Percentiles rank a stretch among this genome's conserved stretches.
phyloP scores from a whole-genome alignment of 495 filamentous ascomycete species.

The Neurospora cerealis region DNA sequence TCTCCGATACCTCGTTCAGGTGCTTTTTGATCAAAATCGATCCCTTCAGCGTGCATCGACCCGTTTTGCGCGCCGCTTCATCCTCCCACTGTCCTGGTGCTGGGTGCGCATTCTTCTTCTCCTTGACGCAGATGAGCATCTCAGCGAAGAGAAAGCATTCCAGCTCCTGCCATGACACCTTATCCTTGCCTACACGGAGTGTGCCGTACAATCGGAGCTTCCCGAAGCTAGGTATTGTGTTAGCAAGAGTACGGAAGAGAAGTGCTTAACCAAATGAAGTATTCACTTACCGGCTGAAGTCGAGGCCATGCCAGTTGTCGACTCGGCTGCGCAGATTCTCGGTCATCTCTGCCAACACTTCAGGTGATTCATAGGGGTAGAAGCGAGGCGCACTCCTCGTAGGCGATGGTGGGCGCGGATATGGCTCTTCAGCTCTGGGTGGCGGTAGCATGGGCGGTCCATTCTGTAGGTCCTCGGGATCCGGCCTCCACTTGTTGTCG shows the following conservation, averaged over 20 bases:
- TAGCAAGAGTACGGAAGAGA: not conserved
- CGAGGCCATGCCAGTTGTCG: conserved; percentile 98
- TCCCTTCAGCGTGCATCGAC: conserved; percentile 84
- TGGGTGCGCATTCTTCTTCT: conserved; percentile 61
- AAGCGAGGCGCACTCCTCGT: conserved; percentile 42
- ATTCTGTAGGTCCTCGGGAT: conserved; percentile 70
- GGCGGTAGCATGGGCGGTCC: conserved; percentile 45
- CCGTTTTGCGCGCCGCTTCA: conserved; percentile 52
- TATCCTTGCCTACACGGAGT: conserved; percentile 91
- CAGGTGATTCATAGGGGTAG: conserved; percentile 49
- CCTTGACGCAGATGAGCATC: conserved; percentile 99
- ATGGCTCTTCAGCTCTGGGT: conserved; percentile 31
- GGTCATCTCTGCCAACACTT: conserved; percentile 74
- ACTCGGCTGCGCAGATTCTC: conserved; percentile 77
- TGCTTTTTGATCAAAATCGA: conserved; percentile 99
- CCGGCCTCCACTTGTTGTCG: conserved; percentile 82
- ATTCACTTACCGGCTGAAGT: conserved; percentile 65
- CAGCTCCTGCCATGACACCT: conserved; percentile 94
- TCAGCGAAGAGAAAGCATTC: conserved; percentile 96
- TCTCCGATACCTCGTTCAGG: conserved; percentile 76
- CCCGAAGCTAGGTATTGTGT: conserved; percentile 56
- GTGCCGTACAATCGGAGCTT: conserved; percentile 88
- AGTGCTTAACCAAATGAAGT: not conserved
- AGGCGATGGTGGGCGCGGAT: conserved; percentile 39
- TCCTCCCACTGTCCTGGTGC: conserved; percentile 49